phyloP scores from a whole-genome alignment of 2,329 filamentous ascomycete genomes.

The Cladorrhinum sp. region DNA sequence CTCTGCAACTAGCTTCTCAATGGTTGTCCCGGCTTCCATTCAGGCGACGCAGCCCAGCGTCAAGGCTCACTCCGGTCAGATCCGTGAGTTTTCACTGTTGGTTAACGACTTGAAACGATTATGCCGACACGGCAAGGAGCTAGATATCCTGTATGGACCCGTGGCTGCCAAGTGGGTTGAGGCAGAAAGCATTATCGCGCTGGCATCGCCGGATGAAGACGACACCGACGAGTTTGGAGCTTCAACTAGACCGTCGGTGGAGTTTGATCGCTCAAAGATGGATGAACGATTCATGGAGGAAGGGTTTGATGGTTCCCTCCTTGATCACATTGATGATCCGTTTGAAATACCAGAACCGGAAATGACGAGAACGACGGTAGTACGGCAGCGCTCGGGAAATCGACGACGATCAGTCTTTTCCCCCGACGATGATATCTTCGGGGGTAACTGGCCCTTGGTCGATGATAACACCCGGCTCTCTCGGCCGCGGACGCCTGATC shows the following conservation, averaged over 20 bases:
- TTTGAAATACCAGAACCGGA: conserved; percentile 42
- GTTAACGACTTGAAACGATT: conserved; percentile 82
- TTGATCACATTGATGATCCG: conserved; percentile 43
- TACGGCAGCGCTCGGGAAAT: conserved; percentile 51
- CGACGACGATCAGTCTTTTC: conserved; percentile 61
- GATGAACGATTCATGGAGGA: conserved; percentile 47
- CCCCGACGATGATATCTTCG: conserved; percentile 66
- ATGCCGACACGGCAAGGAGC: conserved; percentile 64
- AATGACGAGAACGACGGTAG: conserved; percentile 50
- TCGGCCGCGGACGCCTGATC: conserved; percentile 41
- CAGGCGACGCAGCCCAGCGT: conserved; percentile 79
- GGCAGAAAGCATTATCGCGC: conserved; percentile 80
- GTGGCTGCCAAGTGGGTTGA: conserved; percentile 69
- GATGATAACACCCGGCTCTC: conserved; percentile 38
- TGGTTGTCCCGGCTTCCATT: conserved; percentile 77
- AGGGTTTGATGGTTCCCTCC: conserved; percentile 45
- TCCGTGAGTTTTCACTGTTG: conserved; percentile 74
- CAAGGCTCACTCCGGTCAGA: conserved; percentile 77
- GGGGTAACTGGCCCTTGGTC: conserved; percentile 44
- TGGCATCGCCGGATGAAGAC: conserved; percentile 70
- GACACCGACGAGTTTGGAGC: conserved; percentile 39
- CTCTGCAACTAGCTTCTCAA: conserved; percentile 41
- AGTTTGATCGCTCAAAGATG: conserved; percentile 40
- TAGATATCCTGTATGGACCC: conserved; percentile 61
- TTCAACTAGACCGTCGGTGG: conserved; percentile 25